phyloP scores from a whole-genome alignment of 192 early-diverging fungal genomes.

The Coemansia sp. region DNA sequence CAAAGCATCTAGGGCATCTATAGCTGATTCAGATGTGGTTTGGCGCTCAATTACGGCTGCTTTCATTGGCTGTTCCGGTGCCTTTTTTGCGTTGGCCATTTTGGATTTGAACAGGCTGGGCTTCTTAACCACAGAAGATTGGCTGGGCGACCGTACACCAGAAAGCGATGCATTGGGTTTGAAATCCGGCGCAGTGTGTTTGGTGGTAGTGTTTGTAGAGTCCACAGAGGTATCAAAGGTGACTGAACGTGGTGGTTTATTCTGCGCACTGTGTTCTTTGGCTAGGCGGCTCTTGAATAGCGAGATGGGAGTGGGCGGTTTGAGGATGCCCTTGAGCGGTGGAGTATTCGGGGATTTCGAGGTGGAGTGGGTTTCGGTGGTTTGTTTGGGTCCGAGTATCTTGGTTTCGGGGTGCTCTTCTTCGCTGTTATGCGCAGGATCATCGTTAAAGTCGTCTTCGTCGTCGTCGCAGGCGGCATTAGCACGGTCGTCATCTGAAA shows the following conservation, averaged over 20 bases:
- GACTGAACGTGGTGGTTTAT: conserved; percentile 11
- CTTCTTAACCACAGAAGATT: too few species aligned
- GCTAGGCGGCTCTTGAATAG: neutral
- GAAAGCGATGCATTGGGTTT: too few species aligned
- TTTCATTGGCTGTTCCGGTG: conserved; percentile 16
- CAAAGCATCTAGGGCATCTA: conserved; percentile 8
- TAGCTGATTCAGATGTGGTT: neutral
- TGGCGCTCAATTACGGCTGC: conserved; percentile 25
- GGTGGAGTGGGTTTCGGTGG: too few species aligned
- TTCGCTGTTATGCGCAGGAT: neutral
- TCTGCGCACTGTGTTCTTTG: neutral
- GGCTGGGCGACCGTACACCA: too few species aligned
- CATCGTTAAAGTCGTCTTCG: conserved; percentile 44
- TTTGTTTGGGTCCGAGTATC: too few species aligned
- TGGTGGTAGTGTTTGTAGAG: too few species aligned
- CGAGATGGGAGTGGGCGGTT: conserved; percentile 2
- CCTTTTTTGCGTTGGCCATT: neutral
- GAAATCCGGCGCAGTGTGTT: too few species aligned
- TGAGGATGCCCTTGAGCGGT: conserved; percentile 24
- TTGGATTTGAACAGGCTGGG: neutral
- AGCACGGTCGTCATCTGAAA: conserved; percentile 38
- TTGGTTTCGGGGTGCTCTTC: neutral
- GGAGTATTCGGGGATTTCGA: too few species aligned
- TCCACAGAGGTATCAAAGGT: conserved; percentile 17
- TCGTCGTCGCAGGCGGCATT: conserved; percentile 39